Conservation (phyloP, 164 flowering plant genomes). For the Macadamia tetraphylla region DNA sequence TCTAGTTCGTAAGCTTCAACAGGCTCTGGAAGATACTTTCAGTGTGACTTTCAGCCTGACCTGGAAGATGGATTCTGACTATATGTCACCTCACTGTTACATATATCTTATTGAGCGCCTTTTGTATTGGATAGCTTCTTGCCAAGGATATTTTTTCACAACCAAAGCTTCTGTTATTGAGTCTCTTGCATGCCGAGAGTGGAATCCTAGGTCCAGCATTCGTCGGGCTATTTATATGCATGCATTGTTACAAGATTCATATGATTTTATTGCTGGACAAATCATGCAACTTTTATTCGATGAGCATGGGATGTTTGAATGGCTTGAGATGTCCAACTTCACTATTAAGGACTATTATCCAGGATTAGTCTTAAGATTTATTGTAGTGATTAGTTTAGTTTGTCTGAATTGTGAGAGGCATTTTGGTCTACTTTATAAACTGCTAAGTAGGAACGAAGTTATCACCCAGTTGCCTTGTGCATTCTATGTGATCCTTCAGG, state of each 20-base stretch:
- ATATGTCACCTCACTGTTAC: conserved; percentile 54
- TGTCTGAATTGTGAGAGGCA: conserved; percentile 27
- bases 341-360: conserved; percentile 15
- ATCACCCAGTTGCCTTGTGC: conserved; percentile 31
- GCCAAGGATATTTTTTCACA: conserved; percentile 24
- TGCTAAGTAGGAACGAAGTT: conserved; percentile 8
- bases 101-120: conserved; percentile 56
- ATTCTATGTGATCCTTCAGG: conserved; percentile 23
- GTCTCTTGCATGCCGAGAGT: conserved; percentile 25
- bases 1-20: conserved; percentile 13
- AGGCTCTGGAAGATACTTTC: conserved; percentile 9
- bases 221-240: not conserved
- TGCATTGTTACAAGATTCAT: not conserved
- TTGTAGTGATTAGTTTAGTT: conserved; percentile 35
- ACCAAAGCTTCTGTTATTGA: conserved; percentile 47
- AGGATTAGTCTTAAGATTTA: conserved; percentile 36
- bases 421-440: conserved; percentile 12
- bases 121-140: conserved; percentile 29
- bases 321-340: conserved; percentile 32
- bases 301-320: conserved; percentile 19
- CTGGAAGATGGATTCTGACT: conserved; percentile 35
- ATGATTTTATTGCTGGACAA: conserved; percentile 14
- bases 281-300: conserved; percentile 21
- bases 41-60: conserved; percentile 1
- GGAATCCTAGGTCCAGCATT: conserved; percentile 6